Conservation (phyloP, 2,329 filamentous ascomycete species). For the Acrocalymma vagum region DNA sequence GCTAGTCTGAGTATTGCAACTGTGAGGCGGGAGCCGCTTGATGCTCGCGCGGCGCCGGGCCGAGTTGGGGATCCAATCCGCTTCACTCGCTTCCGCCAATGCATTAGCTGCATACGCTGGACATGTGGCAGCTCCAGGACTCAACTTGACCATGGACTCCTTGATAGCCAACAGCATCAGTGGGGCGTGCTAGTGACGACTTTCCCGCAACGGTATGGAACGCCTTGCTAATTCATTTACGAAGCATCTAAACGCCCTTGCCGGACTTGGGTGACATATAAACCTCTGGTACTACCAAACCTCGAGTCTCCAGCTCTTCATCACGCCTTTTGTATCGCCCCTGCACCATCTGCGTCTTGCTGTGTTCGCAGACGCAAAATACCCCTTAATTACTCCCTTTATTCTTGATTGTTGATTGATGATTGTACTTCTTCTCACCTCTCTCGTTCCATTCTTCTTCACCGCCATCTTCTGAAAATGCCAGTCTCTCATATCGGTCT, state of each 20-base stretch:
- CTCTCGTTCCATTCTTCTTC: conserved; percentile 19
- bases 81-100: conserved; percentile 36
- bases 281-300: conserved; percentile 32
- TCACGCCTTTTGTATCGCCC: conserved; percentile 19
- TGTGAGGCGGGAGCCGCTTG: conserved; percentile 40
- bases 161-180: conserved; percentile 43
- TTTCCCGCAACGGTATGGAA: conserved; percentile 41
- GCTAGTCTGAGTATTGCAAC: too few relatives aligned
- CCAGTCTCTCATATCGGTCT: conserved; percentile 70
- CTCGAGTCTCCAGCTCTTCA: conserved; percentile 14
- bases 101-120: conserved; percentile 48
- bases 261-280: conserved; percentile 38
- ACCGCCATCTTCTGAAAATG: conserved; percentile 53
- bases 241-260: conserved; percentile 34
- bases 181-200: conserved; percentile 41
- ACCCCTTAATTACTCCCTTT: conserved; percentile 10
- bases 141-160: conserved; percentile 44
- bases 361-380: conserved; percentile 17
- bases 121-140: conserved; percentile 50
- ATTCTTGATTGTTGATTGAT: conserved; percentile 14
- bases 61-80: conserved; percentile 39
- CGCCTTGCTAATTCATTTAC: conserved; percentile 36
- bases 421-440: conserved; percentile 17
- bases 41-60: conserved; percentile 38
- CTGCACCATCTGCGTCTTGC: conserved; percentile 14